A percentile compares a stretch with the other conserved stretches of the same genome.
phyloP scores from a whole-genome alignment of 345 rosid species.

The Hypericum androsaemum region DNA sequence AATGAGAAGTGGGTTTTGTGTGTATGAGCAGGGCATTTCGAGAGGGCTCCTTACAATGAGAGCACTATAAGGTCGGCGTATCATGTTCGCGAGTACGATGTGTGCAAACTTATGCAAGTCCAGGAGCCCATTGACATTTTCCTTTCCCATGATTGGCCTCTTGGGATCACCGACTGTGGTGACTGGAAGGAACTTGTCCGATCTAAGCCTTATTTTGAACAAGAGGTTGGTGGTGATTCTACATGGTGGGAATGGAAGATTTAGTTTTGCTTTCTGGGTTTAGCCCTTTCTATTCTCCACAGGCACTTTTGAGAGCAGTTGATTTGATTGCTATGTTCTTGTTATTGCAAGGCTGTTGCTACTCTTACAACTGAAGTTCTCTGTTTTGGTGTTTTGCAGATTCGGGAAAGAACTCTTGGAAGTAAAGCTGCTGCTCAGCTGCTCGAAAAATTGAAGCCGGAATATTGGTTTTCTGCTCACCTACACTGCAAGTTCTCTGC shows the following conservation, averaged over 20 bases:
- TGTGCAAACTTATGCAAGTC: constrained; percentile 70
- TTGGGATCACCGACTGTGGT: constrained; percentile 78
- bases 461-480: constrained; percentile 93
- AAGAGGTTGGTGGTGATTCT: constrained; percentile 41
- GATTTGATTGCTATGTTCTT: too few relatives aligned
- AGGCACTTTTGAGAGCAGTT: too few relatives aligned
- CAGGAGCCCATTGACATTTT: constrained; percentile 78
- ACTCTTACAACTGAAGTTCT: too few relatives aligned
- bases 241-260: neutral
- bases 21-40: constrained; percentile 58
- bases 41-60: constrained; percentile 73
- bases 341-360: too few relatives aligned
- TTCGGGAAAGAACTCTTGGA: constrained; percentile 59
- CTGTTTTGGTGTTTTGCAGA: constrained; percentile 24
- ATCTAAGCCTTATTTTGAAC: constrained; percentile 42
- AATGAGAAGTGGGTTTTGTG: neutral
- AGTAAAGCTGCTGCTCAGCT: constrained; percentile 80
- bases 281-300: too few relatives aligned
- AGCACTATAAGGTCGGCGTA: constrained; percentile 61
- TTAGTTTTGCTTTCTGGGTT: too few relatives aligned
- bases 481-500: constrained; percentile 88
- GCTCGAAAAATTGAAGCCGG: constrained; percentile 64
- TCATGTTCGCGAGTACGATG: constrained; percentile 91
- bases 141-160: constrained; percentile 96
- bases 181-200: constrained; percentile 52